Evolutionary conservation across 139 green algal species (phyloP).

Genomic region (Tetradesmus lagerheimii): DNA sequence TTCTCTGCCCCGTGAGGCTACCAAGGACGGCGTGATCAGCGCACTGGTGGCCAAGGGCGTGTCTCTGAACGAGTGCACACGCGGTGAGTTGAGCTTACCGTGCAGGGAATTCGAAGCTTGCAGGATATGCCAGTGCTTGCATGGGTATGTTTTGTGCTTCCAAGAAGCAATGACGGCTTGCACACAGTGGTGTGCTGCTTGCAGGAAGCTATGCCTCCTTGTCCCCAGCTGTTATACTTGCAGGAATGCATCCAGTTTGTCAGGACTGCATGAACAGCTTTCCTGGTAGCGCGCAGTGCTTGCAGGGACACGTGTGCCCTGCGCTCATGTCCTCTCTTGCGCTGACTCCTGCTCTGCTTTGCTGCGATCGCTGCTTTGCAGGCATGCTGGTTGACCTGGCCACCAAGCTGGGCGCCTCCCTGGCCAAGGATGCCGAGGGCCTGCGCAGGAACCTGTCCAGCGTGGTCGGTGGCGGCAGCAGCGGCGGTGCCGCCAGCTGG

Average conservation of each 20-base stretch:
- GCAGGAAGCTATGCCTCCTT: too few species aligned
- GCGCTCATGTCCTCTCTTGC: too few species aligned
- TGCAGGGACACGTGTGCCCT: not conserved
- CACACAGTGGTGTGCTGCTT: not conserved
- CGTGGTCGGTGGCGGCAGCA: slow-evolving; percentile 15
- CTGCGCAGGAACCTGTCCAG: slow-evolving; percentile 33
- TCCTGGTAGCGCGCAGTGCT: not conserved
- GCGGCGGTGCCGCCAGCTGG: not conserved
- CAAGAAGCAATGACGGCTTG: not conserved
- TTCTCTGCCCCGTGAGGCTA: slow-evolving; percentile 44
- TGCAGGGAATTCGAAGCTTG: too few species aligned
- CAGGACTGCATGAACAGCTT: not conserved
- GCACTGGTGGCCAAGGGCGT: slow-evolving; percentile 46
- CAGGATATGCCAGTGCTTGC: not conserved
- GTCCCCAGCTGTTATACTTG: not conserved
- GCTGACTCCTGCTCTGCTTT: not conserved
- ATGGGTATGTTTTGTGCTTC: not conserved
- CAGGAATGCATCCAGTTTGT: not conserved
- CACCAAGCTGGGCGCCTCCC: slow-evolving; percentile 39
- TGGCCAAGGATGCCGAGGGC: slow-evolving; percentile 29
- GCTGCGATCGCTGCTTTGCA: not conserved
- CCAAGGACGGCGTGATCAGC: slow-evolving; percentile 42
- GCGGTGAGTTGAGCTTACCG: slow-evolving; percentile 26
- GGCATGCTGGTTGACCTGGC: slow-evolving; percentile 46
- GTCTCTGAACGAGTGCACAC: slow-evolving; percentile 30